These are phyloP conservation scores for Plasmodium berghei DNA, from an alignment of 169 alveolate species.

Conservation along the genomic window DNA sequence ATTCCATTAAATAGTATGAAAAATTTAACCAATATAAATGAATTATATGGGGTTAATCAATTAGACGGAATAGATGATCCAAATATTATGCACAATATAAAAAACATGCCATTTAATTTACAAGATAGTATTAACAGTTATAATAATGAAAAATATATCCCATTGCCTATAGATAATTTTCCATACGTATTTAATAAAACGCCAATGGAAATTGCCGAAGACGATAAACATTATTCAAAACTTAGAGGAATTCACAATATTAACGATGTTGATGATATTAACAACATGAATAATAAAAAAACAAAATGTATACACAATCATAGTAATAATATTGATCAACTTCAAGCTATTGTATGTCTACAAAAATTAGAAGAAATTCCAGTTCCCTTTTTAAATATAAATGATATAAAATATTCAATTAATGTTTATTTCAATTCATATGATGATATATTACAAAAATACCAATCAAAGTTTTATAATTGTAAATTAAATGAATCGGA, in stretches of 20 bases:
- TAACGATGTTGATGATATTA: background rate
- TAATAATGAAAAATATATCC: constrained; percentile 7
- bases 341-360: constrained; percentile 73
- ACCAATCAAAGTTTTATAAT: constrained; percentile 78
- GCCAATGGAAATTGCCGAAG: background rate
- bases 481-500: constrained; percentile 70
- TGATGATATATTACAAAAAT: constrained; percentile 80
- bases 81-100: background rate
- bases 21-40: background rate
- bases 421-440: constrained; percentile 82
- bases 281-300: background rate
- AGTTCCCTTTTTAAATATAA: constrained; percentile 44
- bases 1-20: constrained; percentile 1
- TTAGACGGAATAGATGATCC: constrained; percentile 2
- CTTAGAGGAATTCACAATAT: constrained; percentile 4
- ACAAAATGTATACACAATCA: constrained; percentile 4
- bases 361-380: constrained; percentile 84
- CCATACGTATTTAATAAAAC: constrained; percentile 10
- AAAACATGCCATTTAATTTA: constrained; percentile 4
- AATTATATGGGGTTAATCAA: background rate
- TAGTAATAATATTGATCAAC: constrained; percentile 14
- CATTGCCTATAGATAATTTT: constrained; percentile 6
- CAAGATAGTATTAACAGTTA: background rate
- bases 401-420: constrained; percentile 78
- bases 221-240: constrained; percentile 23